phyloP scores from a whole-genome alignment of 495 filamentous ascomycete genomes.

The Aspergillus leporis region DNA sequence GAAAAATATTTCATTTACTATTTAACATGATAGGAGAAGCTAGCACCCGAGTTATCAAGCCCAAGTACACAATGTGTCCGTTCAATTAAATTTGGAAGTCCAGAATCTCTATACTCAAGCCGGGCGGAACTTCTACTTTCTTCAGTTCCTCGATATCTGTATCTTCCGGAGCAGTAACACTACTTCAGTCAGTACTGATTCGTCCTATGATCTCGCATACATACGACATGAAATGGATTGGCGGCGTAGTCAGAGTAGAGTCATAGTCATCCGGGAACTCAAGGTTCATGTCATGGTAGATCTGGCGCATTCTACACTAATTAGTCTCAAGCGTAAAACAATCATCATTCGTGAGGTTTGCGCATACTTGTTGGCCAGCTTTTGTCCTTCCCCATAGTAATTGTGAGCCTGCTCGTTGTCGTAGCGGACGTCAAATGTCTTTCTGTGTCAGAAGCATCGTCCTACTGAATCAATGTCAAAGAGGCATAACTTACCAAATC shows the following conservation, averaged over 20 bases:
- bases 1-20: too few species aligned
- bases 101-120: conserved; percentile 21
- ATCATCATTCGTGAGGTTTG: not conserved
- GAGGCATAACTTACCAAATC: not conserved
- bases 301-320: conserved; percentile 12
- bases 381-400: conserved; percentile 23
- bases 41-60: too few species aligned
- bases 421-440: conserved; percentile 30
- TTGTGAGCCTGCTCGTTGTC: conserved; percentile 22
- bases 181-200: conserved; percentile 3
- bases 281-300: conserved; percentile 19
- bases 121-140: conserved; percentile 18
- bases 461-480: too few species aligned
- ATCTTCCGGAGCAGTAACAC: conserved; percentile 20
- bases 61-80: too few species aligned
- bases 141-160: conserved; percentile 15
- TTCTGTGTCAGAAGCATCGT: not conserved
- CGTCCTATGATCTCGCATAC: not conserved
- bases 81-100: conserved; percentile 7
- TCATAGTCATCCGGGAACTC: conserved; percentile 22
- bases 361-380: conserved; percentile 18
- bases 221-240: conserved; percentile 25
- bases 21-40: too few species aligned
- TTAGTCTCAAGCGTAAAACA: not conserved
- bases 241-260: conserved; percentile 20